Percentiles rank a stretch among this genome's conserved stretches.
Evolutionary conservation across 2,329 filamentous ascomycete genomes (phyloP).

Genomic region (Calonectria montana): DNA sequence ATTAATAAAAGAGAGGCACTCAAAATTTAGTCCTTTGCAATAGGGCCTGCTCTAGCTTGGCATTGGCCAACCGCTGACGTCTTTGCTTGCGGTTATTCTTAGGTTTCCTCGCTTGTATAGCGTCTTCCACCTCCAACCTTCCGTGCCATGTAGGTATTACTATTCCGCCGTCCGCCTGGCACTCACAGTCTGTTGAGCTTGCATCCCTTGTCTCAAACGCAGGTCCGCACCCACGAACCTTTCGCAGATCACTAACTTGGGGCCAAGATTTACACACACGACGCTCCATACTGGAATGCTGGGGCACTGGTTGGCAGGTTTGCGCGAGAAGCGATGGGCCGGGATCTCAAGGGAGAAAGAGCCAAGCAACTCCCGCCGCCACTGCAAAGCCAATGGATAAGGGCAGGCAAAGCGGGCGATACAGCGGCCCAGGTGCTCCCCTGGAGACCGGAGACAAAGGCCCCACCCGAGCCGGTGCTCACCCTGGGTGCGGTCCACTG

Average conservation of each 20-base stretch:
- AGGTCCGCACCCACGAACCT: not conserved
- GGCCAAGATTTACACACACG: not conserved
- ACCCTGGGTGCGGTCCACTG: slow-evolving; percentile 11
- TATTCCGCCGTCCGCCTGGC: not conserved
- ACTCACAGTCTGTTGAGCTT: not conserved
- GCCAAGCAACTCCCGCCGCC: slow-evolving; percentile 2
- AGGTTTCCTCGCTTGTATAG: not conserved
- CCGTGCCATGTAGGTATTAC: not conserved
- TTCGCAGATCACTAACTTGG: not conserved
- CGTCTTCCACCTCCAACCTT: not conserved
- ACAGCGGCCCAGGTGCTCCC: slow-evolving; percentile 7
- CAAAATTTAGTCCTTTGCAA: not conserved
- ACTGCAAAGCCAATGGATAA: slow-evolving; percentile 12
- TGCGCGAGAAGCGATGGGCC: not conserved
- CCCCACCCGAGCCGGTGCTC: slow-evolving; percentile 5
- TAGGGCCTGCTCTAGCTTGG: not conserved
- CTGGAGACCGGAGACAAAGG: slow-evolving; percentile 1
- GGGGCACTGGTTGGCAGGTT: not conserved
- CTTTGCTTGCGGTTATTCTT: not conserved
- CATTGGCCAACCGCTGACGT: not conserved
- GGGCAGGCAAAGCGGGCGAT: not conserved
- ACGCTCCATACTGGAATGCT: not conserved
- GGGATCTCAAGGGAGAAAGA: not conserved
- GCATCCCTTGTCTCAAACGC: slow-evolving; percentile 1
- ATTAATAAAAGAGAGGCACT: not conserved